A percentile compares a stretch with the other conserved stretches of the same genome.
Conservation (phyloP, 164 flowering plant genomes). For the Berberis thunbergii region DNA sequence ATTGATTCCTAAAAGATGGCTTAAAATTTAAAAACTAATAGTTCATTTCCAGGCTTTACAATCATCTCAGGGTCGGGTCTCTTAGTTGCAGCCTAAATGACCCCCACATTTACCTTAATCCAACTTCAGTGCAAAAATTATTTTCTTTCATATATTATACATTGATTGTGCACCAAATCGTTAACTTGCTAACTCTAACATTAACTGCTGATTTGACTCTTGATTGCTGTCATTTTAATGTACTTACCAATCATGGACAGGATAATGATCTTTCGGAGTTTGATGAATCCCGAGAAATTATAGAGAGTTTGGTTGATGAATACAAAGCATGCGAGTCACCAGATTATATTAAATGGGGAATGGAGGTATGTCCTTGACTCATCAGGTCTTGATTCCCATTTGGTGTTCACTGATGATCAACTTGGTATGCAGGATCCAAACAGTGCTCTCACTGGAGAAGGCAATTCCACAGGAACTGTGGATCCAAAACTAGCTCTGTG, state of each 20-base stretch:
- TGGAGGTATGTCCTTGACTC: slow-evolving; percentile 62
- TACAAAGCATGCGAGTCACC: slow-evolving; percentile 99
- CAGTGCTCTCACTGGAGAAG: slow-evolving; percentile 65
- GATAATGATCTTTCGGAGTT: slow-evolving; percentile 99
- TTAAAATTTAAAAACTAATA: too few relatives aligned
- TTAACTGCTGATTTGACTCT: not conserved
- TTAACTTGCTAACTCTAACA: not conserved
- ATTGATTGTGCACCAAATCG: not conserved
- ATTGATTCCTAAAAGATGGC: too few relatives aligned
- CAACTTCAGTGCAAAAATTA: too few relatives aligned
- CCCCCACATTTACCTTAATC: too few relatives aligned
- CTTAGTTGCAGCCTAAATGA: too few relatives aligned
- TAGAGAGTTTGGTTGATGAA: slow-evolving; percentile 95
- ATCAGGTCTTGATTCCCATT: not conserved
- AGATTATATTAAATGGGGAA: slow-evolving; percentile 99
- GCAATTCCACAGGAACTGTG: slow-evolving; percentile 60
- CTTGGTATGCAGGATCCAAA: slow-evolving; percentile 65
- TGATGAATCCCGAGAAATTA: slow-evolving; percentile 92
- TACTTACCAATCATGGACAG: slow-evolving; percentile 23
- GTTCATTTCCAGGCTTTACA: too few relatives aligned
- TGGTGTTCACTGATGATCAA: not conserved
- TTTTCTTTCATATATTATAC: too few relatives aligned
- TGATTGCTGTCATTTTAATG: not conserved
- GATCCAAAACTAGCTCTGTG: slow-evolving; percentile 44
- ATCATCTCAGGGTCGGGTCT: too few relatives aligned